Evolutionary conservation across 192 early-diverging fungal species (phyloP), one percentile per base, ranked within the genome.

Genomic region (Oehlia diaphana): DNA sequence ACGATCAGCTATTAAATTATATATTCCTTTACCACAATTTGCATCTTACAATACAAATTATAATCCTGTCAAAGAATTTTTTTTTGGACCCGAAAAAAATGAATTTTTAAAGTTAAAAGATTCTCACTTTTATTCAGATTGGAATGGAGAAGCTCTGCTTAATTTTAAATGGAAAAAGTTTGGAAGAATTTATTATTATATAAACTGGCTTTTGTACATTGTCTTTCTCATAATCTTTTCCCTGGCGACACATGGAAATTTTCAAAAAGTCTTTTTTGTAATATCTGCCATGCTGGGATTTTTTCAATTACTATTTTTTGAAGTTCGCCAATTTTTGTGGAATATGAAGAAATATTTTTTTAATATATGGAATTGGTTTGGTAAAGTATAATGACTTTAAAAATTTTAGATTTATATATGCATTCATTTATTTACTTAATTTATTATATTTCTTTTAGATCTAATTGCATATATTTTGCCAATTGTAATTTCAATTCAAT

Each of bases 101-200:
- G 7, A 42, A 42, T 42, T 42, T 42, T 42, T 42, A 42, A 42
- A 42, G 39, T 6, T 42, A 6, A 42, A 31, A 67, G 2, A 13
- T 67, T 3, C 33, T 6, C 13, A 14, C 13, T 12, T 67, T 13
- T 67, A 67, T 31, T 67, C 65, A 10, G 65, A 67, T 67, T 72
- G 71, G 71, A 28, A 42, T 26, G 39, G 39, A 0, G 70, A 72
- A 72, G 39, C 70, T 26, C 9, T 72, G 42, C 9, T 72, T 26
- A 72, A 72, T 44, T 72, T 72, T 28, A 72, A 72, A 72, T 72
- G 70, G 70, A 47, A 49, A 44, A 50, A 6, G 21, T 72, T 72
- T 72, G 70, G 70, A 23, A 49, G 9, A 72, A 12, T 19, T 23
- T 72, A 49, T 49, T 72, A 72, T 26, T 23, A 2, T 21, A 16